Base-by-base conservation (phyloP, 306 rosid species). In the Corylus heterophylla region DNA sequence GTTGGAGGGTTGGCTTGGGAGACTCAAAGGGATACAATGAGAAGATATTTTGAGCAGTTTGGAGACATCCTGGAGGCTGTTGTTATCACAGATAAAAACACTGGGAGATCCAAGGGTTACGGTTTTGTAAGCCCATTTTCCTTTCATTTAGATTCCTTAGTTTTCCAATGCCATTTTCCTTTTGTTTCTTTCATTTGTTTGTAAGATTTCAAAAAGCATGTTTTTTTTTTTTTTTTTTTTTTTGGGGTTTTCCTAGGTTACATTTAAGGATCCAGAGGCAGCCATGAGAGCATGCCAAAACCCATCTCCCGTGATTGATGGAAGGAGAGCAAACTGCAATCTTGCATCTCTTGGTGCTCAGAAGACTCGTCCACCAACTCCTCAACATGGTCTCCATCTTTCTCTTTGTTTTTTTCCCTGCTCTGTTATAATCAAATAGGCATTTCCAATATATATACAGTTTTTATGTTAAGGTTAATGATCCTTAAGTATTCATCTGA, bases 1-100 rank as follows among this genome's bases (percentile, higher is more conserved):
- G 98, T 94, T 58, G 98, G 98, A 75, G 98, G 98, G 42, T 83
- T 94, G 77, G 98, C 98, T 80, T 94, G 98, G 98, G 98, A 91
- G 85, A 94, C 98, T 84, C 93, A 92, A 37, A 89, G 95, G 66
- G 97, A 91, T 22, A 89, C 98, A 51, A 88, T 94, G 97, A 85
- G 87, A 39, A 91, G 90, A 85, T 94, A 92, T 74, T 94, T 92
- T 84, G 98, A 94, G 51, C 97, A 91, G 85, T 94, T 94, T 84
- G 98, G 98, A 25, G 97, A 94, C 85, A 94, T 94, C 87, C 76
- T 92, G 51, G 98, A 94, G 73, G 98, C 97, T 89, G 98, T 92
- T 85, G 97, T 94, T 42, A 94, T 94, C 74, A 89, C 97, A 16
- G 97, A 94, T 78, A 94, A 94, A 74, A 83, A 89, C 87, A 89